Evolutionary conservation across 1,284 basidiomycete species (phyloP).

Genomic region (Papiliotrema laurentii): DNA sequence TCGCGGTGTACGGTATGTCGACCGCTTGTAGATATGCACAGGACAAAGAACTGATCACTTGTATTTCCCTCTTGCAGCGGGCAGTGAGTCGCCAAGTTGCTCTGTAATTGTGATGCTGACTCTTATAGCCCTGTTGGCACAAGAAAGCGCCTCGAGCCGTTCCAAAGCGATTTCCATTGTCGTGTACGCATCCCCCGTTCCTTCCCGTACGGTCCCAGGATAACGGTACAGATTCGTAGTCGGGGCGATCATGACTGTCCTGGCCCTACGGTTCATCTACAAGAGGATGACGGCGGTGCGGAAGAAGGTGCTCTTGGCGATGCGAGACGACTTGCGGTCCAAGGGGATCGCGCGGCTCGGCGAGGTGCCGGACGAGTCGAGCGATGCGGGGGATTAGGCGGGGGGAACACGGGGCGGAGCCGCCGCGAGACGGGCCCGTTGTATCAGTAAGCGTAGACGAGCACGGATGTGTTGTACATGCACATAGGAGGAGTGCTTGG

Average conservation of each 20-base stretch:
- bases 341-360: too few relatives aligned
- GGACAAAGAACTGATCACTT: slow-evolving; percentile 55
- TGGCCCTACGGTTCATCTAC: slow-evolving; percentile 80
- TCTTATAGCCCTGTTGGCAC: slow-evolving; percentile 2
- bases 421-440: too few relatives aligned
- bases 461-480: too few relatives aligned
- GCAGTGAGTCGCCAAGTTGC: background rate
- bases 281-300: slow-evolving; percentile 56
- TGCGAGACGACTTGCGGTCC: slow-evolving; percentile 4
- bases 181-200: slow-evolving; percentile 51
- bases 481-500: too few relatives aligned
- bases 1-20: slow-evolving; percentile 8
- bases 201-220: background rate
- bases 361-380: background rate
- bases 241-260: slow-evolving; percentile 60
- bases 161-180: slow-evolving; percentile 54
- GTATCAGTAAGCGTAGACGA: too few relatives aligned
- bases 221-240: slow-evolving; percentile 7
- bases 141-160: slow-evolving; percentile 12
- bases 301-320: slow-evolving; percentile 6
- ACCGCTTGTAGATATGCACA: background rate
- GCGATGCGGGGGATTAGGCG: background rate
- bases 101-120: background rate
- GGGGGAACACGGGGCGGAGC: background rate
- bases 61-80: background rate